Evolutionary conservation across 495 filamentous ascomycete species (phyloP).

Genomic region (Viridothelium virens): DNA sequence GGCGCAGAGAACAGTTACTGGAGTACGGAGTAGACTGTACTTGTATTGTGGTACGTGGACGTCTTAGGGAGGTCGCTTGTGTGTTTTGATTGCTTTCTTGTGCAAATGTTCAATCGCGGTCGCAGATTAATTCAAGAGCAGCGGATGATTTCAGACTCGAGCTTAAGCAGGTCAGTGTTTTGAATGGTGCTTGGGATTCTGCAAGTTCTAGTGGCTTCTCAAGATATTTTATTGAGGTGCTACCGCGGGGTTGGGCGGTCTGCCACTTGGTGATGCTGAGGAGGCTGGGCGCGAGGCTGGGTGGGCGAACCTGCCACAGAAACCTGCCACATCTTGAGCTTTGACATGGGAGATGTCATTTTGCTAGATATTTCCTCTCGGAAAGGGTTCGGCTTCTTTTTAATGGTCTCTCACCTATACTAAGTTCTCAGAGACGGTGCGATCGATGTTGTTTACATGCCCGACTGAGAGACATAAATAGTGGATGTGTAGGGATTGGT

Average conservation of each 20-base stretch:
- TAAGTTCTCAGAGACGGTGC: background rate
- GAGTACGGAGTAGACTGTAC: background rate
- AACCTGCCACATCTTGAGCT: background rate
- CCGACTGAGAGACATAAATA: background rate
- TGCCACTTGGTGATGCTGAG: background rate
- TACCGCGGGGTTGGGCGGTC: background rate
- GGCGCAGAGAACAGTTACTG: background rate
- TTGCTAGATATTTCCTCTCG: no score
- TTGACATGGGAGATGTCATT: background rate
- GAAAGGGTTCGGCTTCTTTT: no score
- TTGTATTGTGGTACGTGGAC: background rate
- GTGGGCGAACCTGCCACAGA: conserved; percentile 1
- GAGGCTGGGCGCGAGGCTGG: conserved; percentile 1
- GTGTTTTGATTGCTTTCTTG: background rate
- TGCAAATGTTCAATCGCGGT: background rate
- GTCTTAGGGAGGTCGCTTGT: background rate
- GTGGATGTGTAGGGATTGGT: background rate
- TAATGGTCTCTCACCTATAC: no score
- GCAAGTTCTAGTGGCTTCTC: background rate
- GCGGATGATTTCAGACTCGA: background rate
- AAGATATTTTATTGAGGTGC: background rate
- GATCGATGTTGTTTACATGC: background rate
- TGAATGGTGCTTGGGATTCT: background rate
- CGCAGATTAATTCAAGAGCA: background rate
- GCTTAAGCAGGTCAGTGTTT: background rate